phyloP scores from a whole-genome alignment of 2,329 filamentous ascomycete genomes.

The Pezicula carpinea region DNA sequence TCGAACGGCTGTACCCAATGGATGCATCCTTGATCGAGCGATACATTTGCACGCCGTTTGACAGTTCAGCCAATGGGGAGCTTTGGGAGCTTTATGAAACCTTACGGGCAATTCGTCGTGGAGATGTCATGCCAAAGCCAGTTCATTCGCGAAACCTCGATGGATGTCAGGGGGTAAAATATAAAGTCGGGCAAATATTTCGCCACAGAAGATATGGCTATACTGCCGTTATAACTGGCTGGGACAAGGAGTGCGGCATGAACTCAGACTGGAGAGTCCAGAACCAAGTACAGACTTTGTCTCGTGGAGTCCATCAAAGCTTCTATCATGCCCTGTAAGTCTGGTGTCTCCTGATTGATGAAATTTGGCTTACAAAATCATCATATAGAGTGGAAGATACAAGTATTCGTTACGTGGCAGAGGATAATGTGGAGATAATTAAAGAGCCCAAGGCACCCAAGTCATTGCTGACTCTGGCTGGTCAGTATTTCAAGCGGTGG shows the following conservation, averaged over 20 bases:
- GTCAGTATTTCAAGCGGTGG: slow-evolving; percentile 85
- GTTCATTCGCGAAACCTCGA: slow-evolving; percentile 26
- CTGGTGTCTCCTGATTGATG: slow-evolving; percentile 3
- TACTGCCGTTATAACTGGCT: slow-evolving; percentile 80
- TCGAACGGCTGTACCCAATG: slow-evolving; percentile 32
- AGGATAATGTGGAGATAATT: slow-evolving; percentile 74
- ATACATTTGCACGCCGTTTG: slow-evolving; percentile 30
- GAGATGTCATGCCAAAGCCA: slow-evolving; percentile 50
- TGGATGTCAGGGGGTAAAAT: slow-evolving; percentile 45
- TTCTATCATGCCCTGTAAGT: slow-evolving; percentile 88
- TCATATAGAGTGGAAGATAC: slow-evolving; percentile 57
- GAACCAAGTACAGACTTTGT: slow-evolving; percentile 57
- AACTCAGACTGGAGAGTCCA: slow-evolving; percentile 55
- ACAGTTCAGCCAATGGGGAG: slow-evolving; percentile 24
- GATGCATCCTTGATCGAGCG: slow-evolving; percentile 33
- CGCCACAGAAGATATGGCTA: slow-evolving; percentile 77
- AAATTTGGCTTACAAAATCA: slow-evolving; percentile 24
- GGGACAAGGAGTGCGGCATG: slow-evolving; percentile 57
- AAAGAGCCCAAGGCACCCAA: slow-evolving; percentile 41
- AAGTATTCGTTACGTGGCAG: slow-evolving; percentile 68
- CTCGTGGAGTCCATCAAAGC: slow-evolving; percentile 58
- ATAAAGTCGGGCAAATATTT: slow-evolving; percentile 78
- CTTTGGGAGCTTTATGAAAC: slow-evolving; percentile 41
- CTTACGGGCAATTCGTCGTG: slow-evolving; percentile 49
- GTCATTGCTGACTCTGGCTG: slow-evolving; percentile 66